Conservation (phyloP, 177 flowering plant species). For the Vitis hybrid region DNA sequence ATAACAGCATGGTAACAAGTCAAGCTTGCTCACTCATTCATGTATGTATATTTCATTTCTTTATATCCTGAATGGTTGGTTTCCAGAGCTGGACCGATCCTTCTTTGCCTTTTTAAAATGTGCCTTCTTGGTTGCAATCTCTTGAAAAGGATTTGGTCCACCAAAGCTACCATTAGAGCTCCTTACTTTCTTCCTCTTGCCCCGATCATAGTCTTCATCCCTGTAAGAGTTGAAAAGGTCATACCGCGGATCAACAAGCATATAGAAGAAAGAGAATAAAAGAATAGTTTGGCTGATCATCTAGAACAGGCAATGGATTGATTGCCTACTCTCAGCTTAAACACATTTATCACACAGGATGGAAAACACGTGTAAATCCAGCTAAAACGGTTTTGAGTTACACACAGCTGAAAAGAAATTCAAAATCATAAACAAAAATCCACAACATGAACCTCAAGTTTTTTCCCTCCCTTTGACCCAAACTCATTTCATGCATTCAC, state of each 20-base stretch:
- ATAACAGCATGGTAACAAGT: constrained; percentile 1
- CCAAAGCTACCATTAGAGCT: constrained; percentile 28
- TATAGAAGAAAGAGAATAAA: neutral
- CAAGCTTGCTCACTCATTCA: neutral
- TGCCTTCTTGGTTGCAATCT: constrained; percentile 40
- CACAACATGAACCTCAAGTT: too few relatives aligned
- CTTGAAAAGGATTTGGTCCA: constrained; percentile 74
- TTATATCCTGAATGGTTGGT: constrained; percentile 58
- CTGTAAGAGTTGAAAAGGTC: constrained; percentile 26
- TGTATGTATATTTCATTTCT: neutral
- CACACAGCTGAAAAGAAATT: neutral
- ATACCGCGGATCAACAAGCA: neutral
- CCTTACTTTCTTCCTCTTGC: constrained; percentile 73
- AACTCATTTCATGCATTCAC: too few relatives aligned
- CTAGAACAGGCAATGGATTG: too few relatives aligned
- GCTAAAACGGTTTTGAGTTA: neutral
- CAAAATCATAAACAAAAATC: too few relatives aligned
- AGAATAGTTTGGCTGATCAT: too few relatives aligned
- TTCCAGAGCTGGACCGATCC: constrained; percentile 33
- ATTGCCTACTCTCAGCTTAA: too few relatives aligned
- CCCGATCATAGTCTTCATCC: constrained; percentile 79
- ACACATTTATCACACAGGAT: neutral
- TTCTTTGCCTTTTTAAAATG: constrained; percentile 38
- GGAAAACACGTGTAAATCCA: neutral
- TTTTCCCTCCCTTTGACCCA: too few relatives aligned